Evolutionary conservation across 2,329 filamentous ascomycete genomes (phyloP), one percentile per base, ranked within the genome.

Genomic region (Fusarium paranaense): DNA sequence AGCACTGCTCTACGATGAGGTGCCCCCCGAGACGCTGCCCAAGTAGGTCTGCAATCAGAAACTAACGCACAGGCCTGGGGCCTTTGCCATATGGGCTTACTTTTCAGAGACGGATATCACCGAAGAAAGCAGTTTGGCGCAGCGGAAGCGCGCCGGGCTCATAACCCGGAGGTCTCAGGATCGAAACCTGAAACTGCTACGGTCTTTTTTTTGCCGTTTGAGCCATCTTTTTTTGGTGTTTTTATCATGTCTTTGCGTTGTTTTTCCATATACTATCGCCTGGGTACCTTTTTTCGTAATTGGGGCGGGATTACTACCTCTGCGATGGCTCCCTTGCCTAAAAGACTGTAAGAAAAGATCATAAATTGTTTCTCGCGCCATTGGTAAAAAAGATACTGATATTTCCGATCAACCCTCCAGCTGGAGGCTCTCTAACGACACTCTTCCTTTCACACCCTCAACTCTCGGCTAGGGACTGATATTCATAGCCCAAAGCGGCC

Each of bases 81-180:
- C 14, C 20, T 45, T 4, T 9, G 42, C 45, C 22, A 8, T 47
- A 50, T 50, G 4, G 13, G 3, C 3, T 14, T 11, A n/a, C 3
- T 52, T 30, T 52, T 2, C 10, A 13, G 9, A 7, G 16, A 9
- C 25, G 2, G 5, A n/a, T 52, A 27, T 52, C 47, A 52, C 47
- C 47, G 9, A 66, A 65, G 67, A 66, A 74, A 74, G 72, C 71
- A 74, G 68, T 62, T 74, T 74, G 72, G 72, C 72, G 71, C 72
- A 74, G 72, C 64, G 72, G 71, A 72, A 74, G 72, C 72, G 71
- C 72, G 71, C 71, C 71, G 71, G 70, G 71, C 71, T 74, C 71
- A 73, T 74, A 74, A 74, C 71, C 71, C 71, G 71, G 71, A 73
- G 71, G 71, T 69, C 71, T 61, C 50, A 61, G 50, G 71, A 73